A percentile compares a stretch with the other conserved stretches of the same genome.
phyloP scores from a whole-genome alignment of 2,329 filamentous ascomycete genomes.

The Albifimbria verrucaria region DNA sequence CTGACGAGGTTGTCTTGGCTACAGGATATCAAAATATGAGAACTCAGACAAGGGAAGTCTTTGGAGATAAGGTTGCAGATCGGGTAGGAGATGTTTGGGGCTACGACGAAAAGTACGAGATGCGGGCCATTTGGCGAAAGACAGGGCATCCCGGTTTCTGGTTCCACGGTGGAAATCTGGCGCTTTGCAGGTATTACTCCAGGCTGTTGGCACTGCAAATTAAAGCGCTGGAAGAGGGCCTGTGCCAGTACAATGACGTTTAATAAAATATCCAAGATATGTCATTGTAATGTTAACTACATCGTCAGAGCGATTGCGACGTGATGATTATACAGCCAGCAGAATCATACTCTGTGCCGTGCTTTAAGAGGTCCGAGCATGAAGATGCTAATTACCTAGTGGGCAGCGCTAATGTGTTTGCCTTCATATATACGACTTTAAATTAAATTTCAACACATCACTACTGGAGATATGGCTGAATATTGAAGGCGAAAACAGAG shows the following conservation, averaged over 20 bases:
- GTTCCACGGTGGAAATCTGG: constrained; percentile 64
- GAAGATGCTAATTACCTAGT: too few relatives aligned
- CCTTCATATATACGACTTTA: too few relatives aligned
- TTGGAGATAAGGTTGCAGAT: constrained; percentile 60
- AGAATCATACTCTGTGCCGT: too few relatives aligned
- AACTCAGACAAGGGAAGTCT: constrained; percentile 55
- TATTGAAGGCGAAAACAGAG: too few relatives aligned
- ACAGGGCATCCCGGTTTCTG: constrained; percentile 63
- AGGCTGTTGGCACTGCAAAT: constrained; percentile 51
- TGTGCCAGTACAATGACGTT: constrained; percentile 30
- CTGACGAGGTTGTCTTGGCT: constrained; percentile 62
- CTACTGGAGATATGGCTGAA: too few relatives aligned
- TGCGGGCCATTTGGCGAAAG: constrained; percentile 54
- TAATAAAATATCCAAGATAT: too few relatives aligned
- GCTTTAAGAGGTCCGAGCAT: too few relatives aligned
- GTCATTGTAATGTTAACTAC: too few relatives aligned
- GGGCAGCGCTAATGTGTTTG: too few relatives aligned
- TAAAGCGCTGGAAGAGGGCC: constrained; percentile 37
- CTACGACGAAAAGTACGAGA: constrained; percentile 54
- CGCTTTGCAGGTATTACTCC: constrained; percentile 59
- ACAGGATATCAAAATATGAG: constrained; percentile 69
- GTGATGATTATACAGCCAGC: too few relatives aligned
- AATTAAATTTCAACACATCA: too few relatives aligned
- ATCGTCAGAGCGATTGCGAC: too few relatives aligned
- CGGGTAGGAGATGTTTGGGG: constrained; percentile 60